Conservation (phyloP, 1,139 yeast genomes). For the Suhomyces coccinellae region DNA sequence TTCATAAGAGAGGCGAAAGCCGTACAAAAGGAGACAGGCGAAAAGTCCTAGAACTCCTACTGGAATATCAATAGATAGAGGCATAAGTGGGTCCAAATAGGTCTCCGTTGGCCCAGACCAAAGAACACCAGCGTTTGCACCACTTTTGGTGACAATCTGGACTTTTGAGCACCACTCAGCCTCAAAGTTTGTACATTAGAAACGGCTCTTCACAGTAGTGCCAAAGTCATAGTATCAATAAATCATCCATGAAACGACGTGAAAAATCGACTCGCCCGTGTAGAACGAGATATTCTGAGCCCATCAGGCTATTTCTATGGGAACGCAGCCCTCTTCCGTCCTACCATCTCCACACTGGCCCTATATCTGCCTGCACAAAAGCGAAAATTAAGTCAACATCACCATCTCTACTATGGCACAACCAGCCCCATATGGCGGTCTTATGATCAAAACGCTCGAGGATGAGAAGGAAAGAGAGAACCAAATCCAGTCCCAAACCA, state of each 20-base stretch:
- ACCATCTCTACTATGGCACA: conserved; percentile 25
- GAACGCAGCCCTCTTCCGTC: not conserved
- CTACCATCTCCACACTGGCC: not conserved
- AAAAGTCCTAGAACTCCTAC: not conserved
- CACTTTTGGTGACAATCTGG: too few species aligned
- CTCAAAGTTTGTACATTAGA: not conserved
- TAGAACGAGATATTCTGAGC: not conserved
- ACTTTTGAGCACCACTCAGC: too few species aligned
- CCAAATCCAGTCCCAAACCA: conserved; percentile 33
- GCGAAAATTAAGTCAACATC: conserved; percentile 5
- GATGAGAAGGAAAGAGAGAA: conserved; percentile 38
- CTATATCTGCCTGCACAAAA: not conserved
- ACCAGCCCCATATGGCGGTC: conserved; percentile 49
- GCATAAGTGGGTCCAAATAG: not conserved
- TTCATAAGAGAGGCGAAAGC: conserved; percentile 50
- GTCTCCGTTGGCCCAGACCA: not conserved
- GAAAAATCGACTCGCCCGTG: not conserved
- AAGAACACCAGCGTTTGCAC: not conserved
- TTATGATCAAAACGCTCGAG: conserved; percentile 41
- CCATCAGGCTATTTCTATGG: not conserved
- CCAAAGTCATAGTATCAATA: not conserved
- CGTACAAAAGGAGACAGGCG: not conserved
- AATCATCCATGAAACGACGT: not conserved
- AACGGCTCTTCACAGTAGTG: not conserved
- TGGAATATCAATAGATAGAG: not conserved